A percentile compares a stretch with the other conserved stretches of the same genome.
These are phyloP conservation scores for Zarea fungicola DNA, from an alignment of 2,329 filamentous ascomycete genomes.

Conservation along the genomic window DNA sequence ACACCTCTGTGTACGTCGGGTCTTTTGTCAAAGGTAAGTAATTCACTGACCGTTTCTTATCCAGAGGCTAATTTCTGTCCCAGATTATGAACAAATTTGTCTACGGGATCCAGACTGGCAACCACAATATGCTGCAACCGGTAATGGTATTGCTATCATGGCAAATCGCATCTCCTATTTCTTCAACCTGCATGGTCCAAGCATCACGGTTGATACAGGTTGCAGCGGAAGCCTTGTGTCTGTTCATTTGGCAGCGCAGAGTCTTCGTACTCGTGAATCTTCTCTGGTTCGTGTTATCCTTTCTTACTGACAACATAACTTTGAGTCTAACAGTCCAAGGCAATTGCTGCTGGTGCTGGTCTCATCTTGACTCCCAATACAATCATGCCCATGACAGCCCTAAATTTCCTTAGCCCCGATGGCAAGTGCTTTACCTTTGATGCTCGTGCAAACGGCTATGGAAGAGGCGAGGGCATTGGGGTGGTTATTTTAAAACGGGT, in stretches of 20 bases:
- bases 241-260: constrained; percentile 48
- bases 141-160: constrained; percentile 48
- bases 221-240: constrained; percentile 53
- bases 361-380: constrained; percentile 51
- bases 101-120: constrained; percentile 45
- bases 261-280: constrained; percentile 40
- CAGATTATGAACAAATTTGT: constrained; percentile 47
- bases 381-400: constrained; percentile 50
- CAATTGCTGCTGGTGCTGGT: constrained; percentile 46
- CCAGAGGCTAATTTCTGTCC: background rate
- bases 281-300: constrained; percentile 27
- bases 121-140: constrained; percentile 48
- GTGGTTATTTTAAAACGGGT: constrained; percentile 57
- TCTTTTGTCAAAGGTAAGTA: constrained; percentile 43
- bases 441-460: constrained; percentile 57
- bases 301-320: background rate
- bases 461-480: constrained; percentile 57
- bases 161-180: constrained; percentile 52
- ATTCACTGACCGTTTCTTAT: background rate
- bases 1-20: constrained; percentile 45
- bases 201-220: constrained; percentile 54
- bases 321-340: constrained; percentile 25
- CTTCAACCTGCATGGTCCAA: constrained; percentile 51
- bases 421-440: constrained; percentile 52
- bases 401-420: constrained; percentile 48